Conservation (phyloP, 305 asterid species). For the Coffea humblotiana region DNA sequence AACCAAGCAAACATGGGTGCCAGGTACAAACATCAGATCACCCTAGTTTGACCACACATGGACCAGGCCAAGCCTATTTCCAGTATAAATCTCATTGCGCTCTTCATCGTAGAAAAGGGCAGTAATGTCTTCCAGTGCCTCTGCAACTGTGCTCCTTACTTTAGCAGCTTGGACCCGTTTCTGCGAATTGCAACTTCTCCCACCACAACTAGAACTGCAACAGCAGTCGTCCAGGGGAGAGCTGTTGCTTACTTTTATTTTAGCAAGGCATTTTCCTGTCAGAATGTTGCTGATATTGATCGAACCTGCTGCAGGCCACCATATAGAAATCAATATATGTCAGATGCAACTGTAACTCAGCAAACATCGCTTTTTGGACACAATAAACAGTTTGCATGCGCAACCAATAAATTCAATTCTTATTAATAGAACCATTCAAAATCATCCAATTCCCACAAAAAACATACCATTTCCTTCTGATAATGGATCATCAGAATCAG, state of each 20-base stretch:
- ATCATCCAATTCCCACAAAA: not conserved
- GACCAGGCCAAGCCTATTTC: slow-evolving; percentile 79
- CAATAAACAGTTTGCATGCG: not conserved
- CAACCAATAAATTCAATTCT: not conserved
- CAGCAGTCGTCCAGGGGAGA: slow-evolving; percentile 52
- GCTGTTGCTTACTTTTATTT: slow-evolving; percentile 68
- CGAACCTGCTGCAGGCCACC: slow-evolving; percentile 68
- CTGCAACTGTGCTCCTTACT: slow-evolving; percentile 68
- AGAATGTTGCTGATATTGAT: slow-evolving; percentile 88
- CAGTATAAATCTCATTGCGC: slow-evolving; percentile 93
- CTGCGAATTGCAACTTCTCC: slow-evolving; percentile 53
- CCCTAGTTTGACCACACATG: slow-evolving; percentile 91
- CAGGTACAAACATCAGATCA: slow-evolving; percentile 13
- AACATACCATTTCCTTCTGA: slow-evolving; percentile 79
- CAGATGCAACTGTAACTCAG: not conserved
- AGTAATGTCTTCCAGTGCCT: slow-evolving; percentile 91
- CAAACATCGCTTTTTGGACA: not conserved
- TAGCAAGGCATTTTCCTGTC: slow-evolving; percentile 93
- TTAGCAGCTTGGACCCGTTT: slow-evolving; percentile 48
- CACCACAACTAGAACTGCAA: slow-evolving; percentile 53
- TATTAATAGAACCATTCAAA: not conserved
- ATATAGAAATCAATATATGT: slow-evolving; percentile 13
- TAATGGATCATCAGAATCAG: slow-evolving; percentile 69
- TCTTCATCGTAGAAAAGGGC: slow-evolving; percentile 96
- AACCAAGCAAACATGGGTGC: not conserved